Evolutionary conservation across 257 asterid genomes (phyloP), one percentile per base, ranked within the genome.

Genomic region (Solanum okadae): DNA sequence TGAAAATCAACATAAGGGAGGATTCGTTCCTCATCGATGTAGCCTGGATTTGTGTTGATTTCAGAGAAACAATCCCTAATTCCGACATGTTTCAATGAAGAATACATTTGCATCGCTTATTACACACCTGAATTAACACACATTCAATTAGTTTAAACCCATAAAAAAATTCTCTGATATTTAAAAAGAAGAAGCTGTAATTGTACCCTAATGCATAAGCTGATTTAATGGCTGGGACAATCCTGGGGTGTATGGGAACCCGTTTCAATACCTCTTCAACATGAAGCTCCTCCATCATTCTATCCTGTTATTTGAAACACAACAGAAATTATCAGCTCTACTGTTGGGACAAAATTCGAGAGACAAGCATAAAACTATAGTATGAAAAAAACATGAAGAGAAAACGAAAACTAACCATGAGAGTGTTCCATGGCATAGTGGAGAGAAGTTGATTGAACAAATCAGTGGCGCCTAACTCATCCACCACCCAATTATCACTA

Each of bases 121-220:
- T 33, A 89, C 84, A 86, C 91, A 89, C 85, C 94, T 92, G 84
- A 49, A 42, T 13, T 9, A n/a, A 33, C 44, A 61, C 33, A 67
- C 16, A 67, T 23, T 33, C 16, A 0, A 56, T 31, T 34, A 37
- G 35, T 84, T 34, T 16, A 33, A 61, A 20, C 22, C 25, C 3
- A 82, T 2, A 42, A 18, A 25, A 31, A 12, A 12, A 44, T 44
- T 44, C 56, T 87, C 8, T 14, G n/a, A 12, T 22, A 42, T 42
- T 42, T 1, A 25, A 42, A 20, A 2, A 27, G 4, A 34, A 7
- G 18, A 77, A 38, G 4, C 4, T 46, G 34, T 0, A 12, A 34
- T 13, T 4, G 6, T 90, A 91, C 94, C 94, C 94, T 86, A 90
- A 89, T 52, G 95, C 91, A 70, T 89, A 49, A 8, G 93, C 93